Conservation (phyloP, 768 basidiomycete genomes). For the Mycena sanguinolenta region DNA sequence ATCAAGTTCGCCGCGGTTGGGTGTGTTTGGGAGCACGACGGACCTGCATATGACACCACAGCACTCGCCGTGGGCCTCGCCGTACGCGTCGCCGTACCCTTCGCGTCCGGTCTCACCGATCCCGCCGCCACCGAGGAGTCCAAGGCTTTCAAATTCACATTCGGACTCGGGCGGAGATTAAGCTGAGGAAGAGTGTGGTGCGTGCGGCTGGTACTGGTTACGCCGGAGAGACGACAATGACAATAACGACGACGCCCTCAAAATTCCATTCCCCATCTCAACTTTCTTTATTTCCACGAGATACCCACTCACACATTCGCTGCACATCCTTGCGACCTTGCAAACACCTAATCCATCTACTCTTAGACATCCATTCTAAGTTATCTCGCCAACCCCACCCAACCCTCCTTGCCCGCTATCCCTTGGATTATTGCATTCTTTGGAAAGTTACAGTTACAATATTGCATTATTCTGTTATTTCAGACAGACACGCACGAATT, state of each 20-base stretch:
- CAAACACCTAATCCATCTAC: not conserved
- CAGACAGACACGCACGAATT: too few relatives aligned
- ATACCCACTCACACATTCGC: not conserved
- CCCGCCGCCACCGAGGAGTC: slow-evolving; percentile 47
- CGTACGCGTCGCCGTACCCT: slow-evolving; percentile 59
- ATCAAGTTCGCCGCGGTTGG: slow-evolving; percentile 46
- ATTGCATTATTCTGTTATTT: too few relatives aligned
- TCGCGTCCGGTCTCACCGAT: slow-evolving; percentile 49
- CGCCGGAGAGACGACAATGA: not conserved
- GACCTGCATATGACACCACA: slow-evolving; percentile 51
- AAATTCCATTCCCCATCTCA: not conserved
- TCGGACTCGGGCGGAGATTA: not conserved
- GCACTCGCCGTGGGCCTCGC: slow-evolving; percentile 45
- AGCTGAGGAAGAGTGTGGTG: too few relatives aligned
- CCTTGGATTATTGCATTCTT: too few relatives aligned
- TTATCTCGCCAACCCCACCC: too few relatives aligned
- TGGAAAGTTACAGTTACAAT: too few relatives aligned
- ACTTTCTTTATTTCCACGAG: not conserved
- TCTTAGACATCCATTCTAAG: not conserved
- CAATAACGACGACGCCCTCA: not conserved
- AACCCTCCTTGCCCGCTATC: too few relatives aligned
- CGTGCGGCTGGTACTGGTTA: not conserved
- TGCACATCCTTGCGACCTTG: not conserved
- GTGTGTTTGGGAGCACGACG: slow-evolving; percentile 60
- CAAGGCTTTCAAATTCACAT: slow-evolving; percentile 27